phyloP scores from a whole-genome alignment of 2,329 filamentous ascomycete genomes.

The Neopestalotiopsis sp. region DNA sequence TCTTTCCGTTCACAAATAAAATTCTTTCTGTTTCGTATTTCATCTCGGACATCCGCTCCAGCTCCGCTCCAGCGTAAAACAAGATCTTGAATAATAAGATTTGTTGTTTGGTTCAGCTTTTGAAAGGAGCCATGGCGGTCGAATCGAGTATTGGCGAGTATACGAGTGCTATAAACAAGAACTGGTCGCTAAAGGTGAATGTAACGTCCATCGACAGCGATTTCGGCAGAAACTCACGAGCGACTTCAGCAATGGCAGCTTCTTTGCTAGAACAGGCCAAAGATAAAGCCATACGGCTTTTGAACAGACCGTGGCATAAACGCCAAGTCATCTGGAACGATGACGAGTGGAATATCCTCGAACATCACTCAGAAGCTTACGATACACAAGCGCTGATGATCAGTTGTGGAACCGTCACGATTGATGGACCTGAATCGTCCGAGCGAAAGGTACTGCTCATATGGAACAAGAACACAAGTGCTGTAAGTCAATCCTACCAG shows the following conservation, averaged over 20 bases:
- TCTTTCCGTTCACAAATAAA: not conserved
- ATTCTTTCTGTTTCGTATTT: not conserved
- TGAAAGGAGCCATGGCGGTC: constrained; percentile 11
- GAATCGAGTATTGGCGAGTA: constrained; percentile 9
- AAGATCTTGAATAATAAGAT: not conserved
- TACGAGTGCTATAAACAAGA: constrained; percentile 1
- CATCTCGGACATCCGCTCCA: constrained; percentile 3
- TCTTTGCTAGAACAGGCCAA: constrained; percentile 13
- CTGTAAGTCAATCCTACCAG: not conserved
- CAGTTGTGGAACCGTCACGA: constrained; percentile 22
- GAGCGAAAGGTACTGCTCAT: constrained; percentile 17
- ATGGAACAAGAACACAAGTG: constrained; percentile 7
- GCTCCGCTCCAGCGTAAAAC: not conserved
- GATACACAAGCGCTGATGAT: constrained; percentile 20
- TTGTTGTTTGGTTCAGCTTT: not conserved
- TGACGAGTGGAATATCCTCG: constrained; percentile 13
- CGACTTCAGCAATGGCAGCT: not conserved
- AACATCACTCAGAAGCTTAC: constrained; percentile 12
- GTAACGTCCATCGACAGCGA: not conserved
- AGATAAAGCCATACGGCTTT: not conserved
- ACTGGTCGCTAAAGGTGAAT: not conserved
- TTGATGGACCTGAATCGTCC: constrained; percentile 10
- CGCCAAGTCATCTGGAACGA: constrained; percentile 16
- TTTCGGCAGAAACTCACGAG: not conserved
- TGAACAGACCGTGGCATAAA: constrained; percentile 13